Evolutionary conservation across 257 asterid species (phyloP), one percentile per base, ranked within the genome.

Genomic region (Leonotis leonurus): DNA sequence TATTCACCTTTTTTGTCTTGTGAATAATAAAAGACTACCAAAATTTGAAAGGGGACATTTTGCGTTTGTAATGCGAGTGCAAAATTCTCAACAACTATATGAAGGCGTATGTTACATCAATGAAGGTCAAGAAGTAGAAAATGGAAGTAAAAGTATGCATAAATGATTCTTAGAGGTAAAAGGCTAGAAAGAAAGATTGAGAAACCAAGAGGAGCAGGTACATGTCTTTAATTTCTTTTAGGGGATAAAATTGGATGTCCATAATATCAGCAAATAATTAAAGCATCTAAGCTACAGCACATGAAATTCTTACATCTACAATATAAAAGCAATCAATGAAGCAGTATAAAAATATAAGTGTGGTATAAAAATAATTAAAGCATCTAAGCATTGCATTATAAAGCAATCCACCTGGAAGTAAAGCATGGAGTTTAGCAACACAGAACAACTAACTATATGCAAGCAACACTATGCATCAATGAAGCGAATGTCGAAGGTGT

Each of bases 401-500:
- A 33, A 35, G 10, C 46, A 4, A 18, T 56, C 41, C 45, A 35
- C n/a, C 46, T 36, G n/a, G 17, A 56, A 41, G 16, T 12, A 9
- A 8, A 10, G 1, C 65, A 14, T 10, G 46, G 63, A 26, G 55
- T 10, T 14, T 41, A 46, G 58, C 25, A 64, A 27, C 33, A 32
- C 57, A 29, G 1, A 21, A 56, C 33, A 22, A 20, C 5, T 20
- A 22, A 20, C 5, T 20, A 11, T 35, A 33, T 2, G 21, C 39
- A 6, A 6, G 32, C 22, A 7, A 21, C 49, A n/a, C 32, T 67
- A 67, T 11, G 59, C 53, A 48, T 67, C 66, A 11, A 67, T 57
- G 66, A 57, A 67, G 65, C 94, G 84, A 73, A 89, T 87, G 71
- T 93, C 95, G 8, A 93, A 93, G 29, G 95, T 85, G 84, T 85